phyloP scores from a whole-genome alignment of 805 yeast genomes.

The Priceomyces fermenticarens region DNA sequence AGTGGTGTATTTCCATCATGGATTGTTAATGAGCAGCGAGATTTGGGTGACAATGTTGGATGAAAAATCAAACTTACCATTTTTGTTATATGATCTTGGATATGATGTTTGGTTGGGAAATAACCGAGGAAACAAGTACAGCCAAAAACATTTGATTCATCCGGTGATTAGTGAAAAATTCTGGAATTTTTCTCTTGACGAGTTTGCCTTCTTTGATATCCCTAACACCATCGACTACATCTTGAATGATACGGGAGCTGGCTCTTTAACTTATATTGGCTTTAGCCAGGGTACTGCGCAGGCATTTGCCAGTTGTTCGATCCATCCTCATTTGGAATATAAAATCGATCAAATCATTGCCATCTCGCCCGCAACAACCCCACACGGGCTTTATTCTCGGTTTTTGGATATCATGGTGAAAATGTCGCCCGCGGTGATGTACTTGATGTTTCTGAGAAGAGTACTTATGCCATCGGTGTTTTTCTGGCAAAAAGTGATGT shows the following conservation, averaged over 20 bases:
- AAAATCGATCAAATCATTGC: conserved; percentile 65
- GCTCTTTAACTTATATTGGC: conserved; percentile 68
- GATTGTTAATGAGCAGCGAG: conserved; percentile 85
- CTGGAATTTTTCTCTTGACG: conserved; percentile 92
- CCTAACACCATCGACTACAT: conserved; percentile 81
- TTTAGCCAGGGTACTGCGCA: conserved; percentile 95
- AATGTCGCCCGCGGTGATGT: conserved; percentile 72
- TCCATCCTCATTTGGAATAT: conserved; percentile 60
- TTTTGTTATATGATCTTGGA: conserved; percentile 72
- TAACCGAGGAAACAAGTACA: conserved; percentile 68
- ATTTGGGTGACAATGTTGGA: conserved; percentile 56
- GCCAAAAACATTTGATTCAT: conserved; percentile 61
- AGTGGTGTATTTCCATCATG: conserved; percentile 86
- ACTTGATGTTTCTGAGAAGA: conserved; percentile 66
- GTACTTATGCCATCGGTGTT: conserved; percentile 73
- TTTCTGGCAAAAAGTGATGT: conserved; percentile 76
- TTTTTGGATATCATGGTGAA: conserved; percentile 72
- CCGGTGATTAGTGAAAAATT: conserved; percentile 46
- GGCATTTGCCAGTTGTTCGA: conserved; percentile 76
- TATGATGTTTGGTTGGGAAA: conserved; percentile 91
- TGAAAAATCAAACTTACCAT: conserved; percentile 54
- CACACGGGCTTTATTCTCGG: conserved; percentile 76
- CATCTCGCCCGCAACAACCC: conserved; percentile 92
- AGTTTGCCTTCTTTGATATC: conserved; percentile 86
- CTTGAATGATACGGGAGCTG: conserved; percentile 41